Evolutionary conservation across 2,329 filamentous ascomycete genomes (phyloP).

Genomic region (Davidsoniella australis): DNA sequence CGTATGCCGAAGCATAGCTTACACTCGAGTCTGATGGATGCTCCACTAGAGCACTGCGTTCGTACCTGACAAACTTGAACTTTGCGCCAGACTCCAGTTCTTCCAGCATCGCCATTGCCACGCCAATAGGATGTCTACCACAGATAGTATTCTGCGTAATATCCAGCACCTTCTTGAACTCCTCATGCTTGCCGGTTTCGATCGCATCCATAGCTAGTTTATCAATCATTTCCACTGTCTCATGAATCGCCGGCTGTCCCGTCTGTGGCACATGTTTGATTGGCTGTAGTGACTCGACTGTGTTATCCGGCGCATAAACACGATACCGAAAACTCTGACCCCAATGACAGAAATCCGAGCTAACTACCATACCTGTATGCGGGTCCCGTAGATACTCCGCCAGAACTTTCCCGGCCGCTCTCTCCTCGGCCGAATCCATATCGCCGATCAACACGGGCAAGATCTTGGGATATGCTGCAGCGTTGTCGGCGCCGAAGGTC

Average conservation of each 20-base stretch:
- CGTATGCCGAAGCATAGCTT: constrained; percentile 88
- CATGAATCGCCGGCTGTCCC: constrained; percentile 46
- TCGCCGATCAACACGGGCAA: constrained; percentile 77
- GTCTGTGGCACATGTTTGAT: constrained; percentile 16
- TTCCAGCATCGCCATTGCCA: constrained; percentile 80
- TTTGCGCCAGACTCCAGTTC: constrained; percentile 31
- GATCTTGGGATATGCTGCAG: constrained; percentile 49
- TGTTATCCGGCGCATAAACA: constrained; percentile 42
- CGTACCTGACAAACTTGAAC: constrained; percentile 73
- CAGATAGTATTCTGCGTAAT: constrained; percentile 83
- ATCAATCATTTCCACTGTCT: constrained; percentile 70
- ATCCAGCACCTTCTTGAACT: constrained; percentile 51
- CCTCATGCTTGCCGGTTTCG: constrained; percentile 52
- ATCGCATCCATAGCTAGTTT: constrained; percentile 71
- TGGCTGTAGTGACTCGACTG: constrained; percentile 24
- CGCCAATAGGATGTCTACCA: constrained; percentile 83
- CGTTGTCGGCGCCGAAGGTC: constrained; percentile 25
- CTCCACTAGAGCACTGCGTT: constrained; percentile 63
- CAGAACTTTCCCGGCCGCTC: constrained; percentile 50
- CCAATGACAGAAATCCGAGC: constrained; percentile 97
- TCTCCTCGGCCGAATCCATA: constrained; percentile 49
- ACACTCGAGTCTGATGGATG: constrained; percentile 63
- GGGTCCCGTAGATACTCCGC: constrained; percentile 62
- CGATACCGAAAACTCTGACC: constrained; percentile 70
- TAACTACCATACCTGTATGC: constrained; percentile 67